Evolutionary conservation across 345 rosid genomes (phyloP).

Genomic region (Chamaenerion angustifolium): DNA sequence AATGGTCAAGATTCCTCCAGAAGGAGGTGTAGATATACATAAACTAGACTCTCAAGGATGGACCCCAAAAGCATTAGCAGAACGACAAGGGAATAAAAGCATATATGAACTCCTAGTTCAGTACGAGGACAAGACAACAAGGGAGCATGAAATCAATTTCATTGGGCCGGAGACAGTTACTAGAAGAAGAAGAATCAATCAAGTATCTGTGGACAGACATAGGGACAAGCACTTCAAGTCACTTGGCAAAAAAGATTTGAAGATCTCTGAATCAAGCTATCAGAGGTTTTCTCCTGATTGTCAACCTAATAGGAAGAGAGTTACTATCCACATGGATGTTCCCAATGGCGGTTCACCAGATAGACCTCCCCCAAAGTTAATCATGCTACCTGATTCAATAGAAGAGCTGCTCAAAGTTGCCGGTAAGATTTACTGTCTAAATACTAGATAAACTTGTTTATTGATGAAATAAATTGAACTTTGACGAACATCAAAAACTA

Average conservation of each 20-base stretch:
- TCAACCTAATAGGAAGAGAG: constrained; percentile 38
- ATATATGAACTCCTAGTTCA: constrained; percentile 32
- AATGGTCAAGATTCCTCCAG: constrained; percentile 42
- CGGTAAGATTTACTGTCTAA: constrained; percentile 38
- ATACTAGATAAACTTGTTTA: constrained; percentile 10
- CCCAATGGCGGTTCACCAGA: constrained; percentile 18
- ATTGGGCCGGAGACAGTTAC: constrained; percentile 17
- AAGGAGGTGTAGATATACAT: constrained; percentile 30
- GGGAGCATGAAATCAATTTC: constrained; percentile 41
- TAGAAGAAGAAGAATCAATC: constrained; percentile 3
- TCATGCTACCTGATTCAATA: constrained; percentile 64
- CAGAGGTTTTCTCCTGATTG: constrained; percentile 11
- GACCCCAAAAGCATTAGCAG: constrained; percentile 40
- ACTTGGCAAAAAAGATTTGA: constrained; percentile 10
- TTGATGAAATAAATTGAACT: not conserved
- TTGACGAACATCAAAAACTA: no score
- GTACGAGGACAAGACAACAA: constrained; percentile 20
- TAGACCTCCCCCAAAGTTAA: constrained; percentile 35
- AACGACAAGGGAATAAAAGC: constrained; percentile 30
- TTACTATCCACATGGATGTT: constrained; percentile 56
- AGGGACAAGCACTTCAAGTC: no score
- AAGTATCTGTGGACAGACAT: constrained; percentile 2
- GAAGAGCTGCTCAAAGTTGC: constrained; percentile 68
- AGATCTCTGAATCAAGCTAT: constrained; percentile 17
- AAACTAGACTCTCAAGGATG: constrained; percentile 36